phyloP scores from a whole-genome alignment of 1,284 basidiomycete species.

The Austroboletus novae-zelandiae region DNA sequence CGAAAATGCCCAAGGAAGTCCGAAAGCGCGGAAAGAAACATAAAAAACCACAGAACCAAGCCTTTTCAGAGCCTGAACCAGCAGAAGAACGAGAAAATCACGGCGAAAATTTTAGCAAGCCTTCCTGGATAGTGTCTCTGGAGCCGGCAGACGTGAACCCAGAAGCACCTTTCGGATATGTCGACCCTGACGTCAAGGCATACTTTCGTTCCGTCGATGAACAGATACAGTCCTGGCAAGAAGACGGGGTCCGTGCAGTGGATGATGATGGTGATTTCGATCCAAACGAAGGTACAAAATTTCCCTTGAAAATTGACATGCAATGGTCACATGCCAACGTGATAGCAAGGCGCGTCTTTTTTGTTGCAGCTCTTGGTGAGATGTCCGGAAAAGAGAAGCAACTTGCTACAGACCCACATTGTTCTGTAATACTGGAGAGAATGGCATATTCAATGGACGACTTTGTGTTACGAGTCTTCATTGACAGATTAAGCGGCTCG shows the following conservation, averaged over 20 bases:
- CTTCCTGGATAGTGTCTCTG: slow-evolving; percentile 64
- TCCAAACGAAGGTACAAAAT: slow-evolving; percentile 69
- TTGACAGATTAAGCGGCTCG: slow-evolving; percentile 83
- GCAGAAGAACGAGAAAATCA: slow-evolving; percentile 17
- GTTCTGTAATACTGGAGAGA: slow-evolving; percentile 83
- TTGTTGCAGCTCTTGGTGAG: slow-evolving; percentile 80
- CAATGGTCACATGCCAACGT: slow-evolving; percentile 2
- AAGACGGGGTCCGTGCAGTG: slow-evolving; percentile 35
- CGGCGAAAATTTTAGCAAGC: slow-evolving; percentile 32
- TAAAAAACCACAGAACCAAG: slow-evolving; percentile 47
- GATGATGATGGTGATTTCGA: slow-evolving; percentile 52
- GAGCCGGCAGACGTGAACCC: slow-evolving; percentile 43
- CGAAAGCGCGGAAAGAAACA: slow-evolving; percentile 76
- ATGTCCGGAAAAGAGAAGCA: slow-evolving; percentile 85
- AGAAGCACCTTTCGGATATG: slow-evolving; percentile 83
- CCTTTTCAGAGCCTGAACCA: slow-evolving; percentile 10
- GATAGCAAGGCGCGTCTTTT: slow-evolving; percentile 78
- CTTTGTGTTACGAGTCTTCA: slow-evolving; percentile 83
- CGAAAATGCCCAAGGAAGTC: slow-evolving; percentile 64
- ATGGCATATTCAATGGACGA: slow-evolving; percentile 92
- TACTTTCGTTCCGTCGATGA: slow-evolving; percentile 87
- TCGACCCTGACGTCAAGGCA: slow-evolving; percentile 86
- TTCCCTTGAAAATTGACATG: background rate
- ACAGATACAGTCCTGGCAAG: slow-evolving; percentile 85
- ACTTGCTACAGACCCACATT: slow-evolving; percentile 89